phyloP scores from a whole-genome alignment of 2,329 filamentous ascomycete species.

The Sporothrix sp. region DNA sequence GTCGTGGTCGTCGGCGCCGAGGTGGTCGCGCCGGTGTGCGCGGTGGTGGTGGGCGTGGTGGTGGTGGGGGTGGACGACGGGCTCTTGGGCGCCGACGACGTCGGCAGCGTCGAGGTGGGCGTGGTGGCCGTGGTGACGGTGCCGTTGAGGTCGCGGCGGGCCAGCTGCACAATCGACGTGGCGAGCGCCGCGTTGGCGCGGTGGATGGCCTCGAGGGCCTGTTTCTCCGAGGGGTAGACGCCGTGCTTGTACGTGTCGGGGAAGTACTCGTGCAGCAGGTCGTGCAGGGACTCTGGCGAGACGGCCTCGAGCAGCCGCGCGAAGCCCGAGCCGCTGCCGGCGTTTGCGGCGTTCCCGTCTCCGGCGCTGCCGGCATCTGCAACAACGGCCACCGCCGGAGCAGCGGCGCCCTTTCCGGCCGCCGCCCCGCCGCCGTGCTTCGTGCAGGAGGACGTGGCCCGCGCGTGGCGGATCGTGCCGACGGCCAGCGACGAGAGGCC shows the following conservation, averaged over 20 bases:
- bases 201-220: conserved; percentile 54
- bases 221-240: conserved; percentile 54
- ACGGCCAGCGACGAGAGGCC: conserved; percentile 1
- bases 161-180: conserved; percentile 53
- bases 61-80: conserved; percentile 5
- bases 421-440: neutral
- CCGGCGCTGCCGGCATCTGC: neutral
- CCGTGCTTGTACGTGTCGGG: conserved; percentile 57
- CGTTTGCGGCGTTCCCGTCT: neutral
- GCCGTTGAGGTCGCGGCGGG: conserved; percentile 44
- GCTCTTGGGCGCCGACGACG: neutral
- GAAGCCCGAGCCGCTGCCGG: conserved; percentile 14
- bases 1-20: conserved; percentile 3
- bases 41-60: conserved; percentile 12
- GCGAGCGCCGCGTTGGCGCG: conserved; percentile 51
- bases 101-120: neutral
- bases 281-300: conserved; percentile 42
- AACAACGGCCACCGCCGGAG: neutral
- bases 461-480: neutral
- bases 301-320: conserved; percentile 19
- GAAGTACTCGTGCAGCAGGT: conserved; percentile 54
- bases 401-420: neutral
- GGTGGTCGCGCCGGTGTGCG: too few relatives aligned
- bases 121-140: conserved; percentile 21
- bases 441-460: neutral